Evolutionary conservation across 1,284 basidiomycete genomes (phyloP), one percentile per base, ranked within the genome.

Genomic region (Apiotrichum veenhuisii): DNA sequence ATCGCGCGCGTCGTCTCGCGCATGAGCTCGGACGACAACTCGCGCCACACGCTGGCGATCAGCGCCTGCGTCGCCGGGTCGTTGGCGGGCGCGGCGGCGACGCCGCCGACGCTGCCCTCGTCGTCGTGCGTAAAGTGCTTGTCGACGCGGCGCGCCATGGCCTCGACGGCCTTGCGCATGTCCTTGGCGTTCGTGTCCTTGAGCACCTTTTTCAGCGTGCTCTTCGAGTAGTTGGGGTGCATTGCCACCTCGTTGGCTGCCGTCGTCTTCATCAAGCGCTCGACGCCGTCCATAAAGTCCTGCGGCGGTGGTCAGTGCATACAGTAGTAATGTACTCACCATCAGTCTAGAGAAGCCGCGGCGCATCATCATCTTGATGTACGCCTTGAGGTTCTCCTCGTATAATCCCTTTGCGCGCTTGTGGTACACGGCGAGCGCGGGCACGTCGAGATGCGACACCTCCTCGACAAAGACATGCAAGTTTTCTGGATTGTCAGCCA

Each of bases 251-350:
- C 92, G 37, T 81, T 83, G 0, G 91, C 84, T 1, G 87, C 86
- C 0, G 88, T 89, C 3, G 87, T 88, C 68, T 88, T 86, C 25
- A 97, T 79, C 3, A 92, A 81, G 15, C 88, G 84, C 66, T 98
- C 93, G 38, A 97, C 82, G 1, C 90, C 92, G 57, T 95, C 90
- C 25, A 96, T 94, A 75, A 89, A 97, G 74, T 97, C 95, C 92
- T 95, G 62, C 12, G 22, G 20, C 27, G 17, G 27, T n/a, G 43
- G 30, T 30, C 30, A 30, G 30, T 30, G 5, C 12, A 12, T 30
- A n/a, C n/a, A n/a, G 46, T 20, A 12, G 10, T 1, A 22, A 12
- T n/a, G n/a, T n/a, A 79, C 89, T 64, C 66, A 94, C 92, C 63
- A 95, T 89, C 62, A 96, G 84, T 71, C 89, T 90, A 1, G 86